Evolutionary conservation across 176 grass and related monocot species (phyloP), one percentile per base, ranked within the genome.

Genomic region (Tillandsia fasciculata): DNA sequence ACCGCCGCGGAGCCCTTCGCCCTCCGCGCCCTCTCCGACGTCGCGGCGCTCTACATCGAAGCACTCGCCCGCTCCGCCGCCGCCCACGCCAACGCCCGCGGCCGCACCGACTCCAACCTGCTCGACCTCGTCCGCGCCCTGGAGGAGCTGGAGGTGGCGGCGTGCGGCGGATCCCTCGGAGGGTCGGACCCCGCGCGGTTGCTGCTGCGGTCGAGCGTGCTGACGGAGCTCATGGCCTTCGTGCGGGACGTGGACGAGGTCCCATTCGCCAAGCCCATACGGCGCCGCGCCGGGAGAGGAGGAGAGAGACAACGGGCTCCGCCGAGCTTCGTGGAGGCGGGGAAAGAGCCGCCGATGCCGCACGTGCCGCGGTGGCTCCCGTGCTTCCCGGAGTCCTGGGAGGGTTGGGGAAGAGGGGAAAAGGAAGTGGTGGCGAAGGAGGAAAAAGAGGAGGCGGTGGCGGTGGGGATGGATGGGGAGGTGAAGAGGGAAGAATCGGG

Each of bases 351-450:
- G 47, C 69, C 77, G n/a, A 51, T 87, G 64, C 63, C 64, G 51
- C 83, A 87, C 72, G 73, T 91, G 67, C 88, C 88, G 18, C 71
- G n/a, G 48, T 96, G 81, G 85, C 74, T 91, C 56, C 70, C 78
- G 8, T 73, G 88, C 81, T 91, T 96, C 65, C 85, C 83, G 3
- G 51, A 77, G 17, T 49, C 69, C 3, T 70, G 52, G 69, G 74
- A 68, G 27, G 29, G 56, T 61, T 61, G 26, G 53, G 26, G 9
- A 10, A 48, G 9, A 23, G 17, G 29, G 10, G 70, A 3, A 2
- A 10, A 71, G 22, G 42, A 23, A 4, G 48, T 26, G 70, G n/a
- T 26, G 2, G 15, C 28, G 53, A 9, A 57, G 64, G 50, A 7
- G 49, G 49, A 69, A 10, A 59, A 75, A 70, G 49, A 47, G 1